Conservation (phyloP, 2,329 filamentous ascomycete genomes). For the Ophiocordyceps sinensis region DNA sequence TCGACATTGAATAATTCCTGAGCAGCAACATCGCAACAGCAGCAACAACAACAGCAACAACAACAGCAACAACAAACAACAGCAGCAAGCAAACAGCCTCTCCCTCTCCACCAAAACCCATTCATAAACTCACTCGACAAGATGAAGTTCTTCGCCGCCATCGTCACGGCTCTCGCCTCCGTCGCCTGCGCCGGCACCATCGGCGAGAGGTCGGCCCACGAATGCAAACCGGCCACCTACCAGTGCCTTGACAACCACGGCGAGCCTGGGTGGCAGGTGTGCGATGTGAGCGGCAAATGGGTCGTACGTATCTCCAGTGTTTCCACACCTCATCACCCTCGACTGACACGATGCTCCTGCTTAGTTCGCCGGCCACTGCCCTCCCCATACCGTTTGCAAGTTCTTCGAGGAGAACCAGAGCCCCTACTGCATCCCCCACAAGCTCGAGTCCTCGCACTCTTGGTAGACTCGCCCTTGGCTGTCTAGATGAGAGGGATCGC, state of each 20-base stretch:
- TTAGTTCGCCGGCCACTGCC: slow-evolving; percentile 19
- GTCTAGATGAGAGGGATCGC: no score
- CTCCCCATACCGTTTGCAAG: slow-evolving; percentile 20
- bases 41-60: neutral
- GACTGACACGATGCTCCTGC: neutral
- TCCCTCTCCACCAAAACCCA: neutral
- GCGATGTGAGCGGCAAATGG: slow-evolving; percentile 14
- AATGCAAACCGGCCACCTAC: slow-evolving; percentile 21
- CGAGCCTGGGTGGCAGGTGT: slow-evolving; percentile 17
- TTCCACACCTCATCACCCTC: neutral
- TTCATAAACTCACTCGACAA: slow-evolving; percentile 3
- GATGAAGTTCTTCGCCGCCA: slow-evolving; percentile 17
- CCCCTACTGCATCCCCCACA: slow-evolving; percentile 23
- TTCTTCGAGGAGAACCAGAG: slow-evolving; percentile 19
- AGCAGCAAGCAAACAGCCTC: no score
- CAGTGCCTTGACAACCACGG: slow-evolving; percentile 11
- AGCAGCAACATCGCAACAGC: neutral
- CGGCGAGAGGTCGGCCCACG: neutral
- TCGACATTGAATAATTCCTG: neutral
- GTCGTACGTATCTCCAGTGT: slow-evolving; percentile 19
- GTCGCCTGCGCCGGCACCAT: slow-evolving; percentile 6
- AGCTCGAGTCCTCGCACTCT: slow-evolving; percentile 8
- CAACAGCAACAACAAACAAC: neutral
- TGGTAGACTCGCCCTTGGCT: slow-evolving; percentile 4
- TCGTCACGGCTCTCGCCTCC: slow-evolving; percentile 9